Percentiles rank a stretch among this genome's conserved stretches.
phyloP scores from a whole-genome alignment of 352 stramenopile species.

The Phytopythium delawarense region DNA sequence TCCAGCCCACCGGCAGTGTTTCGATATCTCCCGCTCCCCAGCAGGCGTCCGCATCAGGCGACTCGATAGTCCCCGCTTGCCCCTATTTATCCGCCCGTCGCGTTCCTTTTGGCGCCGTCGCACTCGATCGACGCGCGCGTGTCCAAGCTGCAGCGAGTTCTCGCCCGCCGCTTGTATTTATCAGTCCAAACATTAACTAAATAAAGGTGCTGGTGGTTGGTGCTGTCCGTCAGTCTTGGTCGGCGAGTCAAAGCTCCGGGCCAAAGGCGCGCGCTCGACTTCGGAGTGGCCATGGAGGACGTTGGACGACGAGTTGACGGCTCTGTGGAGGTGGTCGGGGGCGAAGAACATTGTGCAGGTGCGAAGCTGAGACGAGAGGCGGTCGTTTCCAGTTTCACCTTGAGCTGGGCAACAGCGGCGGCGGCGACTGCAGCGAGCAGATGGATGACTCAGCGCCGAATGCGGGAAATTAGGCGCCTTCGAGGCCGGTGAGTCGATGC shows the following conservation, averaged over 20 bases:
- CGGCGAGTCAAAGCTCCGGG: not conserved
- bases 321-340: not conserved
- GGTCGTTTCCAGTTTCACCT: not conserved
- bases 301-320: not conserved
- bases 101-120: not conserved
- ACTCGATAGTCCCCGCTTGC: not conserved
- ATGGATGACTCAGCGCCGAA: slow-evolving; percentile 4
- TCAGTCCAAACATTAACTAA: not conserved
- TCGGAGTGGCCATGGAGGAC: not conserved
- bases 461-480: not conserved
- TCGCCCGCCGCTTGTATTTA: slow-evolving; percentile 1
- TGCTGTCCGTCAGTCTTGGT: not conserved
- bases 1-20: not conserved
- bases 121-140: not conserved
- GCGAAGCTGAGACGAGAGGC: not conserved
- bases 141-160: not conserved
- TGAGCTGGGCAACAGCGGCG: not conserved
- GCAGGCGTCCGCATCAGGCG: not conserved
- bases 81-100: not conserved
- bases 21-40: not conserved
- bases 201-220: not conserved
- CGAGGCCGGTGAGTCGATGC: not conserved
- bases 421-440: not conserved
- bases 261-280: not conserved
- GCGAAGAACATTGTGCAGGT: not conserved